Evolutionary conservation across 129 eudicot species (phyloP).

Genomic region (Mikania micrantha): DNA sequence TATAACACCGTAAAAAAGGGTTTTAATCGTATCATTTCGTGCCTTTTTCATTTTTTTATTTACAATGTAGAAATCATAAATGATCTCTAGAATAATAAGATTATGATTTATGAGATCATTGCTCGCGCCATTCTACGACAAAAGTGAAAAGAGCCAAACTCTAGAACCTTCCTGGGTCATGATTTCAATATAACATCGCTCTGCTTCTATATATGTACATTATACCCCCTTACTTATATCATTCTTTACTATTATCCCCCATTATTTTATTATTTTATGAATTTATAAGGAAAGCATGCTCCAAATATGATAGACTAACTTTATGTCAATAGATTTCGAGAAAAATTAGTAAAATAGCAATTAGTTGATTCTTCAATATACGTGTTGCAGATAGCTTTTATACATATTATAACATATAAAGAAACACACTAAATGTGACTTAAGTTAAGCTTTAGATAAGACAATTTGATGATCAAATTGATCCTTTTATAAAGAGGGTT

Average conservation of each 20-base stretch:
- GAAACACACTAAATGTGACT: too few species aligned
- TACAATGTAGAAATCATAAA: too few species aligned
- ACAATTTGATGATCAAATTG: too few species aligned
- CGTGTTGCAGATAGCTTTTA: neutral
- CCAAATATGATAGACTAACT: neutral
- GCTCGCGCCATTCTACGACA: slow-evolving; percentile 3
- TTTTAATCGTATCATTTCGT: too few species aligned
- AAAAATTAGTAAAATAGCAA: neutral
- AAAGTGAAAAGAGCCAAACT: slow-evolving; percentile 5
- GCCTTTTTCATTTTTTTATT: too few species aligned
- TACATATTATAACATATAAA: too few species aligned
- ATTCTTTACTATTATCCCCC: neutral
- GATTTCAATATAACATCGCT: slow-evolving; percentile 10
- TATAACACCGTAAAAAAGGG: too few species aligned
- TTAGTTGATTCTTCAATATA: neutral
- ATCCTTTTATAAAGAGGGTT: too few species aligned
- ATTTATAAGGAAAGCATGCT: neutral
- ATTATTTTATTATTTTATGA: neutral
- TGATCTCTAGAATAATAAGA: neutral
- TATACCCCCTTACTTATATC: neutral
- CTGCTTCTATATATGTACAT: neutral
- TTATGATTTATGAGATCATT: slow-evolving; percentile 17
- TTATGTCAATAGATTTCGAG: neutral
- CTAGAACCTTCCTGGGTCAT: neutral
- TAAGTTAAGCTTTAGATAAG: too few species aligned